A percentile compares a stretch with the other conserved stretches of the same genome.
These are phyloP conservation scores for Fraxinus sp. DNA, from an alignment of 305 asterid genomes.

Conservation along the genomic window DNA sequence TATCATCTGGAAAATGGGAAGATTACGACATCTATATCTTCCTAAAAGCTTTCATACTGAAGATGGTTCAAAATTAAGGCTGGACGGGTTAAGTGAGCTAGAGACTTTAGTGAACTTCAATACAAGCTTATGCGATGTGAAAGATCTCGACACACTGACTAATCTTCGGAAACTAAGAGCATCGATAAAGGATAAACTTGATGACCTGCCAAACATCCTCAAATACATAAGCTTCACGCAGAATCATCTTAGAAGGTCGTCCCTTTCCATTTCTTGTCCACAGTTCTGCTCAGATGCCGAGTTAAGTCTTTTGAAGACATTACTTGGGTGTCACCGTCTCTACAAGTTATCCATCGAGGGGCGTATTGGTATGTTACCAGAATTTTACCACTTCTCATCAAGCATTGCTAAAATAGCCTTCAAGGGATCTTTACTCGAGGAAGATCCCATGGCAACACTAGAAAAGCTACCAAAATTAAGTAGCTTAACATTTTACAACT, in stretches of 20 bases:
- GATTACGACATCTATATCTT: slow-evolving; percentile 35
- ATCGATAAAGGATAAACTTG: slow-evolving; percentile 27
- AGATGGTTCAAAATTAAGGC: slow-evolving; percentile 28
- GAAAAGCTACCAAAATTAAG: slow-evolving; percentile 36
- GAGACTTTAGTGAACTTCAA: slow-evolving; percentile 38
- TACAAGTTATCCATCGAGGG: slow-evolving; percentile 34
- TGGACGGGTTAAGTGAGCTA: slow-evolving; percentile 30
- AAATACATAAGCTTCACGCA: slow-evolving; percentile 36
- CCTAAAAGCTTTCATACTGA: slow-evolving; percentile 26
- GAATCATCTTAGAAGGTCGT: slow-evolving; percentile 34
- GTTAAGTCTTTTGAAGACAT: slow-evolving; percentile 26
- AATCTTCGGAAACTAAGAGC: slow-evolving; percentile 41
- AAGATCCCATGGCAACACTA: slow-evolving; percentile 37
- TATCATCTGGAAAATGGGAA: slow-evolving; percentile 35
- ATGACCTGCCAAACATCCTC: slow-evolving; percentile 32
- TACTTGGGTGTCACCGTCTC: slow-evolving; percentile 35
- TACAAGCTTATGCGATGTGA: slow-evolving; percentile 35
- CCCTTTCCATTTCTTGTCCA: slow-evolving; percentile 32
- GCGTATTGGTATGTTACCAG: slow-evolving; percentile 30
- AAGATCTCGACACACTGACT: slow-evolving; percentile 31
- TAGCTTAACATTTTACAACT: slow-evolving; percentile 29
- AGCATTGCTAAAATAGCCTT: slow-evolving; percentile 39
- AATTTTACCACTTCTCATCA: slow-evolving; percentile 32
- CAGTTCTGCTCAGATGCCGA: slow-evolving; percentile 37
- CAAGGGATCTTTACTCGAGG: slow-evolving; percentile 28